Evolutionary conservation across 2,329 filamentous ascomycete species (phyloP), one percentile per base, ranked within the genome.

Genomic region (Penicillium sp.): DNA sequence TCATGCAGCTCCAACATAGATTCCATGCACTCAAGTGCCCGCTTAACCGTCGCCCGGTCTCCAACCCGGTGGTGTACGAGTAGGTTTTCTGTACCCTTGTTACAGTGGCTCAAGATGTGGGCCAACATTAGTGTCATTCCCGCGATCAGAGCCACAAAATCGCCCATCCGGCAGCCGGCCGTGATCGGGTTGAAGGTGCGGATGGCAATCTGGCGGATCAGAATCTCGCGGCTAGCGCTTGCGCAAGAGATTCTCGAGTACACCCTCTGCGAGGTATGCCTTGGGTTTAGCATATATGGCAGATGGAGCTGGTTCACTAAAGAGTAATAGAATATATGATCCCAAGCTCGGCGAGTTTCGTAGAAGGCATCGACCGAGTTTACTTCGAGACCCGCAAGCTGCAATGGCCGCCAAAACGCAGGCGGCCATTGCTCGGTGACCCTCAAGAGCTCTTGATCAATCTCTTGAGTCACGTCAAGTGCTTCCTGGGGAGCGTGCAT

Each of bases 281-380:
- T 46, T 36, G 30, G 44, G 12, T 46, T 36, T n/a, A 46, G 9
- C 44, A 46, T 46, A 53, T 72, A 77, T 0, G 77, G 77, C 1
- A 78, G 61, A 55, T 78, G 76, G 0, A 78, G 69, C 50, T 73
- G 72, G 43, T 69, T 67, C 3, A 78, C 59, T 8, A 78, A 62
- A 50, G 69, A 67, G 53, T 74, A 74, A 56, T 78, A 70, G n/a
- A 69, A 61, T 10, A 75, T 58, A 46, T 78, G 75, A n/a, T 66
- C 59, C 40, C 66, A 53, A 16, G 75, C 57, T 0, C 73, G 70
- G 2, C 67, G 49, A 5, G 63, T 71, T 42, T 77, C 71, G 60
- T 36, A 69, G 51, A 59, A 55, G 53, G 51, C 62, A 45, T 57
- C 59, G 26, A 61, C 51, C 0, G 61, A 53, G 26, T 60, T 60